These are phyloP conservation scores for Didymella pomorum DNA, from an alignment of 2,329 filamentous ascomycete genomes.

Conservation along the genomic window DNA sequence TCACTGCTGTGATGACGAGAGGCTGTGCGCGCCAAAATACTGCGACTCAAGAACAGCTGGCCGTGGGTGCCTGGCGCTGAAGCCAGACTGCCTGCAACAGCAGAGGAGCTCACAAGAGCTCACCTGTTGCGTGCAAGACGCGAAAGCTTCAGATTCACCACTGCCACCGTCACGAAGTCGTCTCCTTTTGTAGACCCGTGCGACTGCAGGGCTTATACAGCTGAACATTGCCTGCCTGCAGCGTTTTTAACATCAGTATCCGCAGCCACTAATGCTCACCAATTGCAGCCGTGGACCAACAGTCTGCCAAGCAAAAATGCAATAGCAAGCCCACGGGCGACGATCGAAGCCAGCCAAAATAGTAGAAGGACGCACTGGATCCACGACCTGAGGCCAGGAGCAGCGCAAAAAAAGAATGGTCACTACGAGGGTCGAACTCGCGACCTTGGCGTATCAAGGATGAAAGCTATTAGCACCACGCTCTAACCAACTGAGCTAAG, in stretches of 20 bases:
- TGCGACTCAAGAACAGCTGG: neutral
- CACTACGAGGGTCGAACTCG: constrained; percentile 33
- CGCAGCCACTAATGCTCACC: neutral
- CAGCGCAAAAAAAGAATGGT: constrained; percentile 22
- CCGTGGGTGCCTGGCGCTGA: neutral
- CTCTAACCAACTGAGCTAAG: constrained; percentile 34
- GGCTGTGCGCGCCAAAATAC: neutral
- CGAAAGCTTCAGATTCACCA: neutral
- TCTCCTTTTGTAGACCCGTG: neutral
- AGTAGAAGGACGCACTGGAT: too few relatives aligned
- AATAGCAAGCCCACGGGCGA: neutral
- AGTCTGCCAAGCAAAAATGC: neutral
- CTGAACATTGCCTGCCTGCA: neutral
- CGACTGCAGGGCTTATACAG: neutral
- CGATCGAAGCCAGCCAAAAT: neutral
- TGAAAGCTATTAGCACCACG: constrained; percentile 31
- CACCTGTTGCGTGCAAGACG: neutral
- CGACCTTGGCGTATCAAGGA: constrained; percentile 30
- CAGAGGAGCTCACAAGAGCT: too few relatives aligned
- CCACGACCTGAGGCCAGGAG: neutral
- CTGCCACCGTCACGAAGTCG: neutral
- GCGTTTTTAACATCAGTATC: neutral
- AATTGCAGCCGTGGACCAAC: neutral
- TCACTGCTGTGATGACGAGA: neutral
- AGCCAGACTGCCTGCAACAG: too few relatives aligned